Evolutionary conservation across 176 grass and related monocot species (phyloP), one percentile per base, ranked within the genome.

Genomic region (Cenchrus fungigraminus): DNA sequence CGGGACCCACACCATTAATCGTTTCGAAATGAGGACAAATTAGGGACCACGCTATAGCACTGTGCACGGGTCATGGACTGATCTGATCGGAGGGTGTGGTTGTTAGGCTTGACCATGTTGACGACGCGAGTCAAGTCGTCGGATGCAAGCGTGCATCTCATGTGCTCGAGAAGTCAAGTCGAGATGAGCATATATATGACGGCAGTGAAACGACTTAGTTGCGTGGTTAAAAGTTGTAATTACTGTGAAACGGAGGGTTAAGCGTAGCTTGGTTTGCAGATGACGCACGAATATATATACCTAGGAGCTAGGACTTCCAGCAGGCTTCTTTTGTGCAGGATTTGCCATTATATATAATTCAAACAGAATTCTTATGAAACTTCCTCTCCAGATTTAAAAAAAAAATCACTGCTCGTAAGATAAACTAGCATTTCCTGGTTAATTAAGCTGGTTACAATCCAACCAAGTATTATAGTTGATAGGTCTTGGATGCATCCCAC

Each of bases 81-180:
- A 40, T 40, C 2, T 8, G 10, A 51, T 51, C 49, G 12, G 1
- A 10, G 11, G 5, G 45, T 44, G 9, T 14, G 29, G 70, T 15
- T 1, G 68, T 20, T 59, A 77, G 51, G 52, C 10, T 85, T 71
- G 77, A 69, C 87, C 42, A n/a, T 60, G 77, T 80, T 49, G 87
- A 81, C 79, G 65, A 62, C 20, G 77, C 57, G 5, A 44, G 86
- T 88, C 88, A 85, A 81, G 82, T 89, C 77, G 55, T 68, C 66
- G 78, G 60, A 45, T 29, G 42, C 75, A 12, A 55, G 17, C 37
- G 25, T 78, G 74, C 52, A 68, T 73, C 43, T 57, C 42, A 82
- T 55, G 47, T 60, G 52, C 61, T 14, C 62, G 22, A 65, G 22
- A 29, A 47, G 37, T 47, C 50, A 57, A 45, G 73, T 29, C 8